A percentile compares a stretch with the other conserved stretches of the same genome.
Evolutionary conservation across 371 early-diverging fungal species (phyloP).

Genomic region (Fennellomyces sp.): DNA sequence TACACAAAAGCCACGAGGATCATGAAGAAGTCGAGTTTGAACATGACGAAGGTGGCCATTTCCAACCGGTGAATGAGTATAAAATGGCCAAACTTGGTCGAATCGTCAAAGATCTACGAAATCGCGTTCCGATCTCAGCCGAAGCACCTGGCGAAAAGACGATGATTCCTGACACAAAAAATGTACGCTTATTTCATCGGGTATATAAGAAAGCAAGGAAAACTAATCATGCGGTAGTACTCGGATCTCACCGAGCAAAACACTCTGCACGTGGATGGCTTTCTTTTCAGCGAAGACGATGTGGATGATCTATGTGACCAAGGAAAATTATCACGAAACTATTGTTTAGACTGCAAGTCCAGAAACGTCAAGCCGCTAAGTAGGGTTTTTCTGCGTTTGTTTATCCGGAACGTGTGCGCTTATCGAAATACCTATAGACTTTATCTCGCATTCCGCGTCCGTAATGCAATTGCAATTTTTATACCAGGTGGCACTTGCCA

Average conservation of each 20-base stretch:
- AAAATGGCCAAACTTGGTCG: conserved; percentile 47
- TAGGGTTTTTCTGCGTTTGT: conserved; percentile 15
- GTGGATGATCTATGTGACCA: conserved; percentile 65
- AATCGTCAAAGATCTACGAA: conserved; percentile 61
- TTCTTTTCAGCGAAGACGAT: conserved; percentile 67
- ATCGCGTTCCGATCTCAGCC: conserved; percentile 57
- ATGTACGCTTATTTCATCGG: conserved; percentile 27
- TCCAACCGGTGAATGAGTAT: conserved; percentile 43
- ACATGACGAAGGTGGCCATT: conserved; percentile 24
- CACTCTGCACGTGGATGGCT: conserved; percentile 68
- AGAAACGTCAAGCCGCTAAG: conserved; percentile 52
- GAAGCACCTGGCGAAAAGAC: conserved; percentile 66
- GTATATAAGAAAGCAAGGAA: background rate
- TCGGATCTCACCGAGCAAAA: conserved; percentile 56
- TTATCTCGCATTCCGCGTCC: conserved; percentile 69
- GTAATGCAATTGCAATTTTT: conserved; percentile 63
- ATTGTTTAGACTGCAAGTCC: conserved; percentile 65
- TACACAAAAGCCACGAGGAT: conserved; percentile 27
- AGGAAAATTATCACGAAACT: conserved; percentile 65
- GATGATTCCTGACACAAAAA: conserved; percentile 53
- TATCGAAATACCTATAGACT: too few relatives aligned
- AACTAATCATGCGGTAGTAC: conserved; percentile 34
- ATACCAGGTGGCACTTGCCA: conserved; percentile 57
- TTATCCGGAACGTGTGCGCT: background rate
- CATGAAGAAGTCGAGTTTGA: conserved; percentile 25